Percentiles rank a stretch among this genome's conserved stretches.
These are phyloP conservation scores for Balakata baccata DNA, from an alignment of 345 rosid genomes.

Conservation along the genomic window DNA sequence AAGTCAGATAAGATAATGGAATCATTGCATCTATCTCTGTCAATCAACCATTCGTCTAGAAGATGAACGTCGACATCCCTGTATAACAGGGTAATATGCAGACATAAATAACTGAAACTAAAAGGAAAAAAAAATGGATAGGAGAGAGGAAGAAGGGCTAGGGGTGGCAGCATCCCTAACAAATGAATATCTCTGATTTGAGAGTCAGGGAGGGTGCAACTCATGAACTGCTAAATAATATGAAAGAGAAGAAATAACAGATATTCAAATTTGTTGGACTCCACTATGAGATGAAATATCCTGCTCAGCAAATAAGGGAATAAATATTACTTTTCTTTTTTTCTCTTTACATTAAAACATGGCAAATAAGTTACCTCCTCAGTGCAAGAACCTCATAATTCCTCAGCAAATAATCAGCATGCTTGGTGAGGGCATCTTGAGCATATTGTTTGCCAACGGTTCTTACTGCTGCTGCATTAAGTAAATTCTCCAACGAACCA, in stretches of 20 bases:
- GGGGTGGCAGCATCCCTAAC: background rate
- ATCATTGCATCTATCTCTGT: constrained; percentile 62
- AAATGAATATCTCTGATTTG: background rate
- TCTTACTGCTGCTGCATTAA: constrained; percentile 76
- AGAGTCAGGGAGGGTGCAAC: background rate
- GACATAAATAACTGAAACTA: background rate
- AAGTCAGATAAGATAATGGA: constrained; percentile 48
- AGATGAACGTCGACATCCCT: constrained; percentile 75
- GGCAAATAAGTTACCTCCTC: constrained; percentile 45
- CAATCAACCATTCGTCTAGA: constrained; percentile 70
- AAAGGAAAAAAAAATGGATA: too few species aligned
- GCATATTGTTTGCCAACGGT: constrained; percentile 77
- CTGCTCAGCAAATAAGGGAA: background rate
- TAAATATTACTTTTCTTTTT: too few species aligned
- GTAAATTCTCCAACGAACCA: constrained; percentile 78
- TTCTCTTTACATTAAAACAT: background rate
- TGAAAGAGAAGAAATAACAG: background rate
- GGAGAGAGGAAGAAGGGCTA: too few species aligned
- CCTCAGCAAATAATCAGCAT: constrained; percentile 78
- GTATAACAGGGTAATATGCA: constrained; percentile 8
- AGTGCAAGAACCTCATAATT: constrained; percentile 83
- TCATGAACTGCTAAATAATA: constrained; percentile 9
- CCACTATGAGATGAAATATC: background rate
- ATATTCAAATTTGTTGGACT: background rate
- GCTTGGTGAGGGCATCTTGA: constrained; percentile 79